Evolutionary conservation across 805 yeast genomes (phyloP), one percentile per base, ranked within the genome.

Genomic region (Starmera caribaea): DNA sequence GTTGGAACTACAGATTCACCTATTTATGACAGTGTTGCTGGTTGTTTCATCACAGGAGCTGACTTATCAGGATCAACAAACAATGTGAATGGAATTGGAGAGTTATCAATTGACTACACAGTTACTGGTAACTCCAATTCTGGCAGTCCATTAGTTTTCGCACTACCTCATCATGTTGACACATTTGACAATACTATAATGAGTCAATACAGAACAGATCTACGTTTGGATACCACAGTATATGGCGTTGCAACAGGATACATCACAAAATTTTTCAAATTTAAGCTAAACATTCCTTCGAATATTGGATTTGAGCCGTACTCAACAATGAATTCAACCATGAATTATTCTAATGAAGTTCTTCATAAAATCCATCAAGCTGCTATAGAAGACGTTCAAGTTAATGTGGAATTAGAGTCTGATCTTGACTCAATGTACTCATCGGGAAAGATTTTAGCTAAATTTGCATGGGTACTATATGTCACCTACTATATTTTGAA

Each of bases 371-470:
- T 69, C 10, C 49, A 45, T 28, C 36, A 45, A 2, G 67, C 68
- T 8, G 71, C 73, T 0, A 40, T 41, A 0, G 29, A 40, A 3
- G 72, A 68, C 32, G 58, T 60, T 12, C 43, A 49, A 13, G 65
- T 60, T 30, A 63, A 64, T 42, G 72, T 73, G 17, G 59, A 59
- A 11, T 69, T 67, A 1, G 67, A 70, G 59, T 67, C 80, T 0
- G 65, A 77, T 42, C 54, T 76, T 38, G 86, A 86, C 45, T 86
- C 96, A 1, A 89, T 89, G 84, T 90, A 90, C 61, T 78, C 85
- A 16, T 73, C 95, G 2, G 98, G 97, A 11, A 90, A 92, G 57
- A 70, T 77, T 24, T 64, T 89, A 37, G 96, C 88, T 48, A 92
- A 89, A 62, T 92, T 84, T 61, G 96, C 97, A 0, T 82, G 83